Evolutionary conservation across 2,329 filamentous ascomycete species (phyloP).

Genomic region (Xylaria sp.): DNA sequence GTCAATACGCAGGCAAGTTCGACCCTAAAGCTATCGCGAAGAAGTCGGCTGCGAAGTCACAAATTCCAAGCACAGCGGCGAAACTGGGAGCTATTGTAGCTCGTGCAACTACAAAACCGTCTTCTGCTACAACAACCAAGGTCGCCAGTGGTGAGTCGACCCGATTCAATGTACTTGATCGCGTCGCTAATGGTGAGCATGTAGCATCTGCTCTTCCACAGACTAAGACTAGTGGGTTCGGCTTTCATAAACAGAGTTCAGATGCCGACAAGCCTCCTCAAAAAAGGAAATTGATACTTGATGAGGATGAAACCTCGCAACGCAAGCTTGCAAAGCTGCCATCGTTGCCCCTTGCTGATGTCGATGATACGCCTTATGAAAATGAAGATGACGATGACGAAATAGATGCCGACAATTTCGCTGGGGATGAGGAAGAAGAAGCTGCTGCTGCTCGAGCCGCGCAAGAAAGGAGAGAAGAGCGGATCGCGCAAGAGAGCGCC

Average conservation of each 20-base stretch:
- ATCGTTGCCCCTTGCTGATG: constrained; percentile 73
- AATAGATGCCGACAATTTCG: constrained; percentile 79
- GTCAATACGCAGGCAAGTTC: constrained; percentile 80
- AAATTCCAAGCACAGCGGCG: constrained; percentile 65
- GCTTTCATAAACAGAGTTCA: constrained; percentile 74
- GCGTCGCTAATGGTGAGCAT: constrained; percentile 42
- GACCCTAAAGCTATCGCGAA: constrained; percentile 88
- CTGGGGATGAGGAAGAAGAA: constrained; percentile 86
- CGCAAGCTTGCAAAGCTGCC: constrained; percentile 94
- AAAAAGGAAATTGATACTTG: constrained; percentile 83
- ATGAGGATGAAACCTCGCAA: constrained; percentile 86
- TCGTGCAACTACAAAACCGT: constrained; percentile 52
- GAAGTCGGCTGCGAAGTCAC: constrained; percentile 71
- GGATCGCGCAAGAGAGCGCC: constrained; percentile 63
- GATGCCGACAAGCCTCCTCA: constrained; percentile 74
- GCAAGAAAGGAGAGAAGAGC: constrained; percentile 83
- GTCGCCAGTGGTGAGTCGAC: constrained; percentile 52
- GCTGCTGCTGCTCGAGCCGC: constrained; percentile 86
- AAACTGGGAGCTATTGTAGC: constrained; percentile 61
- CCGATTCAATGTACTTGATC: constrained; percentile 6
- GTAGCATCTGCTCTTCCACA: constrained; percentile 69
- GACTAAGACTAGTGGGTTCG: constrained; percentile 85
- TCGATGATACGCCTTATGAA: constrained; percentile 69
- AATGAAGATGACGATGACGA: constrained; percentile 72
- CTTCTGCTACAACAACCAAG: constrained; percentile 45